Evolutionary conservation across 176 grass and related monocot genomes (phyloP), one percentile per base, ranked within the genome.

Genomic region (Carex littledalei): DNA sequence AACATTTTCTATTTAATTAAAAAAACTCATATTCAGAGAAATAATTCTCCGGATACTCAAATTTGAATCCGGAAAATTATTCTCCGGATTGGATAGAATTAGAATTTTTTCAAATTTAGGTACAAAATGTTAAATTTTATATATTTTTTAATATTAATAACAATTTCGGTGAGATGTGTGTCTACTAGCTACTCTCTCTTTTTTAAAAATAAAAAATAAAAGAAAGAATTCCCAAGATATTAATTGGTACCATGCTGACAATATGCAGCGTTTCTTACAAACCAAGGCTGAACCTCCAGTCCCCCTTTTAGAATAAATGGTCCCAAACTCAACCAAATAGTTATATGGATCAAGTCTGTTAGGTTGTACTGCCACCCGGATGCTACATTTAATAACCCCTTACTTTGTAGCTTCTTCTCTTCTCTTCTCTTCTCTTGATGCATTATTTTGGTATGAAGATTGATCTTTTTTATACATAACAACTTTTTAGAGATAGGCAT

Each of bases 291-390:
- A 52, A 24, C 9, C 43, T 24, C 3, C 70, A 52, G 18, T 52
- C 9, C n/a, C n/a, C 43, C 18, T 75, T 75, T 75, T 24, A 24
- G 43, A 9, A 58, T 2, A 82, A 82, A 82, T 49, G 80, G 80
- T 82, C 80, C 80, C 80, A 16, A 66, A 1, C 54, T 59, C 54
- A 61, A 80, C 78, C 31, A 80, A 80, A 80, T 80, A 60, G 24
- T 80, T 80, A 61, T 21, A 80, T 80, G 54, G 50, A 80, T 80
- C 55, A 61, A 80, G 78, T 78, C 16, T 41, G 34, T 56, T 80
- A 13, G 78, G 54, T 61, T 61, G 78, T 80, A 80, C 55, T 60
- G 34, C 26, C 6, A 50, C 47, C 45, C 15, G 34, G 47, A n/a
- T 61, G 54, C 35, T 47, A 64, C 80, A 82, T 82, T 82, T 82